Evolutionary conservation across 192 early-diverging fungal species (phyloP), one percentile per base, ranked within the genome.

Genomic region (Podila epigama): DNA sequence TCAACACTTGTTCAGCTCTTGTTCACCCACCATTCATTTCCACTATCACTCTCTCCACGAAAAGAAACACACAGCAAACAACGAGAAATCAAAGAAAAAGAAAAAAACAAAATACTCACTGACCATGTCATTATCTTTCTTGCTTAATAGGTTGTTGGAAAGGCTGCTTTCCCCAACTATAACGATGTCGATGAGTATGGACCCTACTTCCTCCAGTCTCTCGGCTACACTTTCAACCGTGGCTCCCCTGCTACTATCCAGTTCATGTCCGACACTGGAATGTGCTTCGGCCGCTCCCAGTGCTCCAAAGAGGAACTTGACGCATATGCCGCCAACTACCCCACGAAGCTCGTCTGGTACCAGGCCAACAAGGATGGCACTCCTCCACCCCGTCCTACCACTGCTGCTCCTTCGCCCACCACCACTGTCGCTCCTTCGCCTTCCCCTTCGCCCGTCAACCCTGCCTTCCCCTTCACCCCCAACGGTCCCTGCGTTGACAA

Each of bases 181-280:
- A 40, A 59, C 15, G 37, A 41, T 40, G 36, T 59, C 12, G 37
- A 59, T 40, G 58, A 59, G 58, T 40, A 59, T 40, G 58, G 58
- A 12, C 37, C 58, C 15, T 22, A 4, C 36, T 59, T 59, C 11
- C 56, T 66, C 41, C n/a, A 56, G 29, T 66, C 64, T 0, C 64
- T 66, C 11, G 41, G 40, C 36, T 66, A 57, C 55, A 50, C 54
- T 22, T 66, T 51, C 41, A 55, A 66, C 25, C 53, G 64, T 18
- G 42, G 42, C 18, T 42, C 64, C 4, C 53, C 52, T 18, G 57
- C 40, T 13, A 44, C 64, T 6, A 29, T 29, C 1, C 27, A 27
- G 18, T 66, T 66, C 64, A 66, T 66, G 64, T 57, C 54, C 25
- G 39, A 55, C 25, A 54, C 64, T 18, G 64, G 64, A n/a, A 66